Evolutionary conservation across 2,329 filamentous ascomycete genomes (phyloP), one percentile per base, ranked within the genome.

Genomic region (Aurifilum marmelostoma): DNA sequence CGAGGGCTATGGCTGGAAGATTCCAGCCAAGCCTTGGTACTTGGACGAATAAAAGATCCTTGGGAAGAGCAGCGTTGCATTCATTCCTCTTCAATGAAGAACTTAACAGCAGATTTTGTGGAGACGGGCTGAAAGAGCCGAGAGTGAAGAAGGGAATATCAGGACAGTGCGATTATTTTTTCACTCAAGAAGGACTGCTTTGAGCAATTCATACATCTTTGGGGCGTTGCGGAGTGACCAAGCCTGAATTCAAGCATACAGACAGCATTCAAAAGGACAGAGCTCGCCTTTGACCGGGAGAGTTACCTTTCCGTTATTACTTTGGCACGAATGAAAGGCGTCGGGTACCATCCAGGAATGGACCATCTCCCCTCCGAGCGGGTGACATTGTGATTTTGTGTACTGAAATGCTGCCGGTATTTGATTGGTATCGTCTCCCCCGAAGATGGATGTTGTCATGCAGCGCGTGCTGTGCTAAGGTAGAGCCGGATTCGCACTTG

Each of bases 1-100:
- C 68, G 63, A 69, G 1, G 63, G 63, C 18, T 27, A n/a, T 34
- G 63, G 50, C 29, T 59, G 63, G 63, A 39, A 56, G 34, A 29
- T 65, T 1, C 41, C 39, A 29, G 27, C 52, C 52, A 29, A 29
- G 27, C 24, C 24, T 14, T 56, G n/a, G n/a, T 54, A 54, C n/a
- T 14, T 3, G 50, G 50, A 27, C 2, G 9, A 52, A 24, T 54
- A 24, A 18, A 27, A 14, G n/a, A 27, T 16, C 24, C 27, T 32
- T 32, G 27, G 8, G 5, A 16, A 18, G 24, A 8, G n/a, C 50
- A 18, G n/a, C 12, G 27, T 54, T 54, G 50, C 50, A 27, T 2
- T 12, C 27, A 54, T 24, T 56, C 16, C 52, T 56, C 12, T 56
- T 56, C 50, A 54, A 3, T 5, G 14, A 32, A 12, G 14, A 56